Evolutionary conservation across 1,139 yeast genomes (phyloP).

Genomic region (Saccharomyces hybrid): DNA sequence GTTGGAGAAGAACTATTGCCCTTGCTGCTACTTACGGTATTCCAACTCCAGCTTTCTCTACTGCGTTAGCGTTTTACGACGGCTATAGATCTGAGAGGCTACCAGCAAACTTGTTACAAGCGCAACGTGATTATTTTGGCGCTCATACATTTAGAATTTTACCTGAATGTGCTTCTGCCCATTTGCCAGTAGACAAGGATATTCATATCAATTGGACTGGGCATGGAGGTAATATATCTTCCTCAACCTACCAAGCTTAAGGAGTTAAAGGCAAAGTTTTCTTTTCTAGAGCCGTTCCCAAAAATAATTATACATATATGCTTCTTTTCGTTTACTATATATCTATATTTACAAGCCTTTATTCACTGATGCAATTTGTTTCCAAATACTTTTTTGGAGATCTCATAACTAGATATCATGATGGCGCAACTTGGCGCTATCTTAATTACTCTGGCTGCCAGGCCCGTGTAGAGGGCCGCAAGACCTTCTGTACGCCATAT

Average conservation of each 20-base stretch:
- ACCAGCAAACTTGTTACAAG: conserved; percentile 98
- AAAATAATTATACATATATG: background rate
- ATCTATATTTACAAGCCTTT: background rate
- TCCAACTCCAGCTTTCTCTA: conserved; percentile 96
- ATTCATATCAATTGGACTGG: conserved; percentile 99
- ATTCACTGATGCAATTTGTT: background rate
- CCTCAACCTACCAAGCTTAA: conserved; percentile 90
- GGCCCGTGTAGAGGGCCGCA: conserved; percentile 73
- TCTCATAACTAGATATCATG: conserved; percentile 92
- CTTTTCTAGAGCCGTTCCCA: background rate
- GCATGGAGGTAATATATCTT: conserved; percentile 95
- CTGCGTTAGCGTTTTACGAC: conserved; percentile 96
- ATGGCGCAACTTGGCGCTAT: conserved; percentile 98
- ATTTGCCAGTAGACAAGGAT: conserved; percentile 70
- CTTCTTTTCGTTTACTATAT: background rate
- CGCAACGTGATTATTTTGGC: conserved; percentile 99
- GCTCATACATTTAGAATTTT: conserved; percentile 97
- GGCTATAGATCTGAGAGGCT: conserved; percentile 94
- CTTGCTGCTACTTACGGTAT: conserved; percentile 79
- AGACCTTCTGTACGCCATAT: conserved; percentile 70
- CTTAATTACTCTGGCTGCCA: conserved; percentile 77
- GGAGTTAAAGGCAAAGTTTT: background rate
- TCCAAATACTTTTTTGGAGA: conserved; percentile 62
- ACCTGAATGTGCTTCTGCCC: conserved; percentile 73
- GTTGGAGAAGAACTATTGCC: conserved; percentile 88